phyloP scores from a whole-genome alignment of 768 basidiomycete genomes.

The Aureoboletus auriporus region DNA sequence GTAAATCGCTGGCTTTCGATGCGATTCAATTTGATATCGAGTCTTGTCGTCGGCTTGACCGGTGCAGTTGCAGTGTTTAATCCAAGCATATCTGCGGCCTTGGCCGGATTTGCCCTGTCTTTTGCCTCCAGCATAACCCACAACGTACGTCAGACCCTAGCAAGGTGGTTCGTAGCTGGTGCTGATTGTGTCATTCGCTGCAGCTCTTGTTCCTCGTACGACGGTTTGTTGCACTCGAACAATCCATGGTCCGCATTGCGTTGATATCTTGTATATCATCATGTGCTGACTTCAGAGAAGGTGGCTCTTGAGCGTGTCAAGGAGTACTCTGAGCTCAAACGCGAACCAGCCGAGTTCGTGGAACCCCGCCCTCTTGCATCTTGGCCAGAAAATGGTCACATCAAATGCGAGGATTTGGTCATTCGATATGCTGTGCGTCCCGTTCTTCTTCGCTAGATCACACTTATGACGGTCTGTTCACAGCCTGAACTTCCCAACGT shows the following conservation, averaged over 20 bases:
- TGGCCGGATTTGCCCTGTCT: constrained; percentile 83
- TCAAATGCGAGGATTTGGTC: constrained; percentile 70
- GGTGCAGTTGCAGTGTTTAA: constrained; percentile 63
- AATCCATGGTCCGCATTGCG: constrained; percentile 70
- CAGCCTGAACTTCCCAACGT: constrained; percentile 87
- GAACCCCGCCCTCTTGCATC: constrained; percentile 77
- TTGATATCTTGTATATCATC: background rate
- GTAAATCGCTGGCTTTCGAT: constrained; percentile 90
- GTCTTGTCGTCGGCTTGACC: constrained; percentile 68
- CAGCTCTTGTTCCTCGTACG: constrained; percentile 68
- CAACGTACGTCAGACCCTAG: constrained; percentile 41
- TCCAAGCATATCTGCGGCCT: constrained; percentile 70
- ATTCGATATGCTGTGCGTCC: constrained; percentile 70
- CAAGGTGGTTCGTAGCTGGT: too few relatives aligned
- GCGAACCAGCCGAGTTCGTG: constrained; percentile 79
- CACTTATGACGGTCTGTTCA: background rate
- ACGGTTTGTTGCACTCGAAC: constrained; percentile 83
- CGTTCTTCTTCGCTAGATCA: constrained; percentile 1
- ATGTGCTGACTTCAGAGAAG: constrained; percentile 31
- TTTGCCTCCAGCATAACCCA: constrained; percentile 75
- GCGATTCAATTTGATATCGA: constrained; percentile 80
- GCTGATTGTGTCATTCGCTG: constrained; percentile 15
- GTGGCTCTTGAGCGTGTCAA: constrained; percentile 87
- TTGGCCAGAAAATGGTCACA: constrained; percentile 73
- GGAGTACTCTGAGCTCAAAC: constrained; percentile 77